Base-by-base conservation (phyloP, 176 grass and related monocot genomes). In the Zizania latifolia region DNA sequence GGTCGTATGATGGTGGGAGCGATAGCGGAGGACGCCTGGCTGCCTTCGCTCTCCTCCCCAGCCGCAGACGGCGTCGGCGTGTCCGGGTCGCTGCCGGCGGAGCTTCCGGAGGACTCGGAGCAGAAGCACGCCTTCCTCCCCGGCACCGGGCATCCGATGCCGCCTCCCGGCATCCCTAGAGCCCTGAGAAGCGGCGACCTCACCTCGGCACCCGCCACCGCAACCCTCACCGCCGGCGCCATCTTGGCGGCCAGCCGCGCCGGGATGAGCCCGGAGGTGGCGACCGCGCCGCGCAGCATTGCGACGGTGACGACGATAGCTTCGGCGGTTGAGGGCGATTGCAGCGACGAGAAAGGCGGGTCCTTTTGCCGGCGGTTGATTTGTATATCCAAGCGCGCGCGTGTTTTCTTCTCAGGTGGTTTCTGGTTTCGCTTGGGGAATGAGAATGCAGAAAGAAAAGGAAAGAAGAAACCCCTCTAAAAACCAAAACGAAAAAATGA, bases 231-330 rank as follows among this genome's bases (percentile, higher is more conserved):
- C 58, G 46, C 28, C 27, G 34, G 44, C 48, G 58, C 43, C 75
- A 64, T 62, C 60, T 69, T 61, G 43, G 57, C 12, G 22, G 65
- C 35, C 62, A 70, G 61, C 50, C 67, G 55, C 62, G 74, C 45
- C 62, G 58, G 75, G 54, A 85, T 64, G 43, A 85, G 62, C 54
- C 73, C 73, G 37, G 50, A 53, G 46, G 77, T 27, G 2, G 39
- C 51, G 1, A 54, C 65, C 44, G 80, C 31, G 23, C 66, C 68
- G 37, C 75, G 78, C 72, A 87, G 77, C 90, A 93, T 93, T 79
- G 72, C 26, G 10, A 2, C 10, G 40, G 78, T 62, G 62, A 19
- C 35, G 14, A 14, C 41, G 30, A 45, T 31, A 21, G 35, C 8
- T 57, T 29, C 12, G 65, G 56, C 6, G 41, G 61, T 50, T 33